Evolutionary conservation across 129 eudicot species (phyloP).

Genomic region (Rutidosis leptorrhynchoides): DNA sequence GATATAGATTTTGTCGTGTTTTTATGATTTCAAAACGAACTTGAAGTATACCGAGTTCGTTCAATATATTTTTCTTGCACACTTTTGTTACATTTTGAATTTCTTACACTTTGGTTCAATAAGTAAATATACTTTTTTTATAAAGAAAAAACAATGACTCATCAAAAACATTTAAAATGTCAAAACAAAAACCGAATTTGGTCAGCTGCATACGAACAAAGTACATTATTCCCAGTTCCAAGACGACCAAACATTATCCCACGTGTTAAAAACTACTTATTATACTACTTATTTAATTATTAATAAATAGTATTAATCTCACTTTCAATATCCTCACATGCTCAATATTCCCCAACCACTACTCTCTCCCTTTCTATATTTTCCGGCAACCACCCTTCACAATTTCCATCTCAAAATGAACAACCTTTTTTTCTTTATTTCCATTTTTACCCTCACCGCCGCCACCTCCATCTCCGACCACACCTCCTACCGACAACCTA

Average conservation of each 20-base stretch:
- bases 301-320: neutral
- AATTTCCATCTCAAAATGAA: slow-evolving; percentile 16
- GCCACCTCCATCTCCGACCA: slow-evolving; percentile 8
- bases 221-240: slow-evolving; percentile 11
- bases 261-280: slow-evolving; percentile 17
- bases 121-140: too few relatives aligned
- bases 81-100: too few relatives aligned
- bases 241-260: slow-evolving; percentile 22
- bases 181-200: neutral
- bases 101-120: too few relatives aligned
- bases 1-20: too few relatives aligned
- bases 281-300: too few relatives aligned
- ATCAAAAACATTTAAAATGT: too few relatives aligned
- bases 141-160: too few relatives aligned
- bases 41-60: too few relatives aligned
- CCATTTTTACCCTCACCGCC: slow-evolving; percentile 6
- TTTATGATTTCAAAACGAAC: too few relatives aligned
- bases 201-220: slow-evolving; percentile 15
- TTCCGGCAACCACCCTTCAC: slow-evolving; percentile 1
- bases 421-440: slow-evolving; percentile 14
- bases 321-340: slow-evolving; percentile 31
- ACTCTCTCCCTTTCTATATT: neutral
- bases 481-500: slow-evolving; percentile 12
- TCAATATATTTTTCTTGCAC: too few relatives aligned
- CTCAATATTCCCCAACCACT: slow-evolving; percentile 14